These are phyloP conservation scores for Coniochaeta hoffmannii DNA, from an alignment of 2,329 filamentous ascomycete genomes.

Conservation along the genomic window DNA sequence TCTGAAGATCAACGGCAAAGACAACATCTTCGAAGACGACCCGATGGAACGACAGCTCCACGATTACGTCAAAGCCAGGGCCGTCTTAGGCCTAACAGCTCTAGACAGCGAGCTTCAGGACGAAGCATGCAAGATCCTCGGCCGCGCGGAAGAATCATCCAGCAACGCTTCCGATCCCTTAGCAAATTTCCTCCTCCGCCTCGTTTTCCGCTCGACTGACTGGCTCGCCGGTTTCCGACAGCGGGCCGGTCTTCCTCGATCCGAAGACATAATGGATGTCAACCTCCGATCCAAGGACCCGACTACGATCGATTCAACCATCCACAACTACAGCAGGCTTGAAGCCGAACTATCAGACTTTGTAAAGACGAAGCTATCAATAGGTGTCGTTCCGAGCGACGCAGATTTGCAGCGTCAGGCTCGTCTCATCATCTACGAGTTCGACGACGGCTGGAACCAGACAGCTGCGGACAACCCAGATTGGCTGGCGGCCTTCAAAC, in stretches of 20 bases:
- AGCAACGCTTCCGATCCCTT: constrained; percentile 40
- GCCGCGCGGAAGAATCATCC: constrained; percentile 46
- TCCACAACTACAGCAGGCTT: constrained; percentile 50
- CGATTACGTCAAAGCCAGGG: constrained; percentile 43
- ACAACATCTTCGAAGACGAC: constrained; percentile 48
- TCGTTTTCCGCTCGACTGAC: constrained; percentile 38
- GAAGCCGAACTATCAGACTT: constrained; percentile 50
- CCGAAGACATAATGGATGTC: constrained; percentile 44
- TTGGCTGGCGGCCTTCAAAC: constrained; percentile 47
- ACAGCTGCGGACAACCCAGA: constrained; percentile 49
- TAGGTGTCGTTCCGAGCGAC: constrained; percentile 43
- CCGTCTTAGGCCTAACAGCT: constrained; percentile 48
- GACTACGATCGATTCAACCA: constrained; percentile 49
- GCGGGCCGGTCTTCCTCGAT: constrained; percentile 49
- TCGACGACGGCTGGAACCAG: constrained; percentile 57
- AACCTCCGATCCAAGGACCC: constrained; percentile 44
- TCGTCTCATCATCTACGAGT: constrained; percentile 54
- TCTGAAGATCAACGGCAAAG: constrained; percentile 50
- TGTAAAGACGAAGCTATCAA: constrained; percentile 33
- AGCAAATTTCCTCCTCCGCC: constrained; percentile 48
- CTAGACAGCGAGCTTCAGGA: constrained; percentile 53
- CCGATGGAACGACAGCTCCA: constrained; percentile 47
- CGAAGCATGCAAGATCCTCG: constrained; percentile 51
- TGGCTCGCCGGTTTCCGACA: constrained; percentile 51
- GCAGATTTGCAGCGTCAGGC: constrained; percentile 48